Percentiles rank a stretch among this genome's conserved stretches.
Conservation (phyloP, 148 eudicot genomes). For the Nepenthes gracilis region DNA sequence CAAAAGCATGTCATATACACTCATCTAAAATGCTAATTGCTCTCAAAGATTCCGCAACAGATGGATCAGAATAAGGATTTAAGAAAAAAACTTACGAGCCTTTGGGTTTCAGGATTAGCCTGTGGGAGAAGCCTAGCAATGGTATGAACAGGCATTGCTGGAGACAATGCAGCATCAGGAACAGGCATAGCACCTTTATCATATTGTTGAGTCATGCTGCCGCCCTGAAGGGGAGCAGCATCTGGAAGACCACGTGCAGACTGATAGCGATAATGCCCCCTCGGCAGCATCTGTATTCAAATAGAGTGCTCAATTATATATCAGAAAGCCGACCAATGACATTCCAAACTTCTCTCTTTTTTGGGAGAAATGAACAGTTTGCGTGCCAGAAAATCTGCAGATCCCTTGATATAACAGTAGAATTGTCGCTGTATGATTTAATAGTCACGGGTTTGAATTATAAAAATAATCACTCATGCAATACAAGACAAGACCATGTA, state of each 20-base stretch:
- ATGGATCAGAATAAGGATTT: not conserved
- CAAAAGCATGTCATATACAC: not conserved
- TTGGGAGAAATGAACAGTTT: no score
- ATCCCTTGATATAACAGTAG: no score
- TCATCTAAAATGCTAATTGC: not conserved
- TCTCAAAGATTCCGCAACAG: not conserved
- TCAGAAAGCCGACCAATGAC: not conserved
- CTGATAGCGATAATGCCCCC: conserved; percentile 59
- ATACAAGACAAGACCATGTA: no score
- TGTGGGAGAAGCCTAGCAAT: conserved; percentile 71
- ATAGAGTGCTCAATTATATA: not conserved
- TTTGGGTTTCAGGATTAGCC: conserved; percentile 57
- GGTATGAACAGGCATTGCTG: conserved; percentile 34
- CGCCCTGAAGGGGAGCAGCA: conserved; percentile 41
- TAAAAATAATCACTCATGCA: no score
- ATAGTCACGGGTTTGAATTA: no score
- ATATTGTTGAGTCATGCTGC: conserved; percentile 39
- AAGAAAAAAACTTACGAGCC: conserved; percentile 39
- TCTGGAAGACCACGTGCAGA: conserved; percentile 47
- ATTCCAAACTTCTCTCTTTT: no score
- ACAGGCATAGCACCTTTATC: conserved; percentile 46
- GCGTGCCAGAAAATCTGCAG: no score
- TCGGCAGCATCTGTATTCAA: conserved; percentile 42
- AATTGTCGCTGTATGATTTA: no score
- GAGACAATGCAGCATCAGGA: conserved; percentile 31